Base-by-base conservation (phyloP, 805 yeast species). In the Monosporozyma siamensis region DNA sequence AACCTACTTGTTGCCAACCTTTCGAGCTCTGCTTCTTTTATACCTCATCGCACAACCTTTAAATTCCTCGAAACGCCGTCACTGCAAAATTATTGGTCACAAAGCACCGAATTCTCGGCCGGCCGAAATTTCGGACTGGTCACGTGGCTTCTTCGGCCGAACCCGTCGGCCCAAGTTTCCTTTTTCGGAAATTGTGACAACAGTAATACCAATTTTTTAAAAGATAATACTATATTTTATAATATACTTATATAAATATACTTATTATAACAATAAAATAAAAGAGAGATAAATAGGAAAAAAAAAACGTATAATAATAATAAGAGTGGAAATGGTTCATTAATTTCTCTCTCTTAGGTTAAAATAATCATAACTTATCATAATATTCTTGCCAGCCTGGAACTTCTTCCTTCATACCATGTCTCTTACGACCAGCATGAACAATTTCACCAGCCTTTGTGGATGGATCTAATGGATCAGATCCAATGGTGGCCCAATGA, bases 351-450 rank as follows among this genome's bases (percentile, higher is more conserved):
- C 4, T 29, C 10, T 29, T 14, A 29, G 18, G 6, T 12, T 20
- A 34, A 6, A 10, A 5, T 6, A 8, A 24, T 69, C 80, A 83
- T 73, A 83, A 81, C 72, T 82, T 83, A 72, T 83, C 94, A 75
- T 89, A 89, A 83, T 86, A 92, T 77, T 90, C 97, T 77, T 87
- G 95, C 85, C 89, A 92, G 70, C 94, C 95, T 75, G 97, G 97
- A 71, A 90, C 96, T 63, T 70, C 81, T 65, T 86, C 90, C 85
- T 90, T 90, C 79, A 86, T 69, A 79, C 97, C 97, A 69, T 82
- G 86, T 75, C 97, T 83, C 80, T 81, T 84, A 78, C 98, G 86
- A 72, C 80, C 73, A 55, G 71, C 81, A 42, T 54, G 44, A 48
- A 78, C 83, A 58, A 78, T 77, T 55, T 63, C 67, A 70, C 83